phyloP scores from a whole-genome alignment of 2,329 filamentous ascomycete species.

The Penicillium sp. region DNA sequence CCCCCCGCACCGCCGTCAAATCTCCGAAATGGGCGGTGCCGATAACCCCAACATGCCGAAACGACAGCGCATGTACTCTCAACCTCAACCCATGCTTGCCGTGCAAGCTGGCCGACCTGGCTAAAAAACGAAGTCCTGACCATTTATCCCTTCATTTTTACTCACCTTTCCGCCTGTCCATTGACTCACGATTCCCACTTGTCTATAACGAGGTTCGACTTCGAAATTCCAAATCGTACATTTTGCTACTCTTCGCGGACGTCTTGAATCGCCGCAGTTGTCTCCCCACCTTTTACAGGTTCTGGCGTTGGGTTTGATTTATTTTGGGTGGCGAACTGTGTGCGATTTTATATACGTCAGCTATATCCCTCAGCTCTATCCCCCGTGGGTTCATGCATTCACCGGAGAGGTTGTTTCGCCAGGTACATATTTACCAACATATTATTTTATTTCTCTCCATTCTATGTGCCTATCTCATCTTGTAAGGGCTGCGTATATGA shows the following conservation, averaged over 20 bases:
- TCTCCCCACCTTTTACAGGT: slow-evolving; percentile 15
- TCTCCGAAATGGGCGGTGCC: slow-evolving; percentile 53
- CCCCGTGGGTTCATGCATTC: slow-evolving; percentile 8
- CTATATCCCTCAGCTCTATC: slow-evolving; percentile 7
- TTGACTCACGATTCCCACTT: slow-evolving; percentile 23
- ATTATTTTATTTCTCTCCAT: slow-evolving; percentile 5
- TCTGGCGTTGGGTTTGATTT: slow-evolving; percentile 17
- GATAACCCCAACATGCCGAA: slow-evolving; percentile 48
- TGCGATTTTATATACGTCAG: slow-evolving; percentile 11
- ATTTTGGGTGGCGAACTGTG: slow-evolving; percentile 7
- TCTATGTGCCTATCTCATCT: not conserved
- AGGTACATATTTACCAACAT: slow-evolving; percentile 19
- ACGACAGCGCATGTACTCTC: slow-evolving; percentile 51
- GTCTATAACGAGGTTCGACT: slow-evolving; percentile 19
- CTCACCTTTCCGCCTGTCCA: slow-evolving; percentile 14
- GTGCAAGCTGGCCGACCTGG: slow-evolving; percentile 42
- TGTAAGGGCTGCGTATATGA: not conserved
- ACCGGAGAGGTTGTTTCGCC: slow-evolving; percentile 11
- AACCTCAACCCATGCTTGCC: slow-evolving; percentile 40
- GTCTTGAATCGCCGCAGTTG: slow-evolving; percentile 9
- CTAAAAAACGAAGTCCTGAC: slow-evolving; percentile 17
- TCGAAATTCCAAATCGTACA: slow-evolving; percentile 16
- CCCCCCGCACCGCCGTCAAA: slow-evolving; percentile 47
- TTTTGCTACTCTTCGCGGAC: slow-evolving; percentile 14
- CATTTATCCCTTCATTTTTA: not conserved